These are phyloP conservation scores for Colletotrichum sansevieriae DNA, from an alignment of 2,329 filamentous ascomycete genomes.

Conservation along the genomic window DNA sequence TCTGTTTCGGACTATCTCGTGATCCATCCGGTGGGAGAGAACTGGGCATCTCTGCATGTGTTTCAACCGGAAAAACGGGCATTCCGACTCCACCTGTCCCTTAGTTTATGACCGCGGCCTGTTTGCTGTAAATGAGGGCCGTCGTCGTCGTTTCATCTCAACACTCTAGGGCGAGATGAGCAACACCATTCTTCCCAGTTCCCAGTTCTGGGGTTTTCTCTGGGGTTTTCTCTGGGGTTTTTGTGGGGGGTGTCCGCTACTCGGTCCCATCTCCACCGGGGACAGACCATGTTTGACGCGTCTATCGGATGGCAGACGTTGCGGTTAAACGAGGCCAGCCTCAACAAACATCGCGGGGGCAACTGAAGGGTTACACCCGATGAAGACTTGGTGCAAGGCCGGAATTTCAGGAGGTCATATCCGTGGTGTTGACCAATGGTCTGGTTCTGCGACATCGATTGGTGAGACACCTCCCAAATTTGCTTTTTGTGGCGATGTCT, in stretches of 20 bases:
- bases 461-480: constrained; percentile 8
- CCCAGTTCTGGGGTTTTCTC: background rate
- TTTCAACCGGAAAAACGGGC: constrained; percentile 30
- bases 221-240: background rate
- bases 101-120: constrained; percentile 26
- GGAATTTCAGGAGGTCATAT: constrained; percentile 12
- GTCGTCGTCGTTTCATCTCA: constrained; percentile 34
- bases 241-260: constrained; percentile 5
- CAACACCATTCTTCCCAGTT: constrained; percentile 3
- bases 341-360: constrained; percentile 15
- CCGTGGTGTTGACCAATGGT: constrained; percentile 14
- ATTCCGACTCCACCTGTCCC: constrained; percentile 19
- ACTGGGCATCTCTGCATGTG: constrained; percentile 20
- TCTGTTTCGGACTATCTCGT: background rate
- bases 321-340: constrained; percentile 36
- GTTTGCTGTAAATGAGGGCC: constrained; percentile 32
- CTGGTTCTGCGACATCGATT: constrained; percentile 11
- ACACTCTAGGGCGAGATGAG: constrained; percentile 2
- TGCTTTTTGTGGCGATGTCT: background rate
- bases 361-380: background rate
- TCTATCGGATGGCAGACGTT: constrained; percentile 28
- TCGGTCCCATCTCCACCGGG: background rate
- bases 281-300: constrained; percentile 29
- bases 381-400: background rate
- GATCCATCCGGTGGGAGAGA: background rate